Conservation (phyloP, 148 eudicot genomes). For the Heliamphora exappendiculata region DNA sequence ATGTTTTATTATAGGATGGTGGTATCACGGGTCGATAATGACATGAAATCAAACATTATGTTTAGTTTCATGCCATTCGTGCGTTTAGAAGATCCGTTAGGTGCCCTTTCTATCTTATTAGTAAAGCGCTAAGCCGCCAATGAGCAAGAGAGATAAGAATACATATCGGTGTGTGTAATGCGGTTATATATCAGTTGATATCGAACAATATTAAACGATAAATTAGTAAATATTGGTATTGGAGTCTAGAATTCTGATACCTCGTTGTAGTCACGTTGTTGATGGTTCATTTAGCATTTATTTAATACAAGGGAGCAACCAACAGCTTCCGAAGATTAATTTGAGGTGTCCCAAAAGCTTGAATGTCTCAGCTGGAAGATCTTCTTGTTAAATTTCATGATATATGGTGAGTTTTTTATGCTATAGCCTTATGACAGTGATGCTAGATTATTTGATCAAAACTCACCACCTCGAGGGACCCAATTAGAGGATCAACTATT, state of each 20-base stretch:
- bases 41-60: too few relatives aligned
- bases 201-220: too few relatives aligned
- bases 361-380: not conserved
- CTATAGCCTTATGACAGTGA: not conserved
- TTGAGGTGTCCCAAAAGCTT: not conserved
- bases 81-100: too few relatives aligned
- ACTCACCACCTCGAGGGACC: not conserved
- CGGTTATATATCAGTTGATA: too few relatives aligned
- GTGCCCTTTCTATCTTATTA: too few relatives aligned
- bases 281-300: not conserved
- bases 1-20: too few relatives aligned
- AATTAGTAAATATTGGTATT: too few relatives aligned
- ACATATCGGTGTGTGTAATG: too few relatives aligned
- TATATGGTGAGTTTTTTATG: not conserved
- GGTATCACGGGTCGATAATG: too few relatives aligned
- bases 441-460: not conserved
- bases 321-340: not conserved
- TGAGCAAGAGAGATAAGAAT: too few relatives aligned
- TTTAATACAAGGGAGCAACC: slow-evolving; percentile 2
- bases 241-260: too few relatives aligned
- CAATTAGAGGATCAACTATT: not conserved
- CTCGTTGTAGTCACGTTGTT: slow-evolving; percentile 8
- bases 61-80: slow-evolving; percentile 8
- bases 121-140: too few relatives aligned
- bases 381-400: not conserved